Evolutionary conservation across 495 filamentous ascomycete species (phyloP).

Genomic region (Stereocaulon alpinum): DNA sequence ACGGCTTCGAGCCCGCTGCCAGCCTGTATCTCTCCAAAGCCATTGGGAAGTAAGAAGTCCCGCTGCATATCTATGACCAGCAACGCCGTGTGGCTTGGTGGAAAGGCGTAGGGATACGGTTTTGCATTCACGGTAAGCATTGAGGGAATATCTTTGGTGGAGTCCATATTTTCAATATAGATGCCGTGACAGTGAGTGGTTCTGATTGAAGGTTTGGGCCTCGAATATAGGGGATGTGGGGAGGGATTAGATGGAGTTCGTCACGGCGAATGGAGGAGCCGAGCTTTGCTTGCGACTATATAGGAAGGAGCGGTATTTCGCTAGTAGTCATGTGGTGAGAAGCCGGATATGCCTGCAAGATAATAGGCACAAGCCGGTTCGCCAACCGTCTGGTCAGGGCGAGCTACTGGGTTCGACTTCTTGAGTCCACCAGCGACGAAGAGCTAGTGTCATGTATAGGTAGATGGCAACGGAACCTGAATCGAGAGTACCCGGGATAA

Average conservation of each 20-base stretch:
- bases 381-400: too few relatives aligned
- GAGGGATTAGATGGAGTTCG: too few relatives aligned
- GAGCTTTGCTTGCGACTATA: too few relatives aligned
- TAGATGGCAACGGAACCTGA: not conserved
- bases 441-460: not conserved
- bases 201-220: too few relatives aligned
- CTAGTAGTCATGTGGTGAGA: too few relatives aligned
- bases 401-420: too few relatives aligned
- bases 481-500: not conserved
- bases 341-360: too few relatives aligned
- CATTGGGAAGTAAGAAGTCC: slow-evolving; percentile 32
- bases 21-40: slow-evolving; percentile 24
- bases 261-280: too few relatives aligned
- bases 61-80: slow-evolving; percentile 67
- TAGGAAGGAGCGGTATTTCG: too few relatives aligned
- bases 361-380: too few relatives aligned
- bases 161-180: not conserved
- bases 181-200: not conserved
- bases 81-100: slow-evolving; percentile 49
- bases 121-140: slow-evolving; percentile 19
- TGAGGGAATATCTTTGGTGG: not conserved
- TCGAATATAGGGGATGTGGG: too few relatives aligned
- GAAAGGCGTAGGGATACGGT: slow-evolving; percentile 49
- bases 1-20: slow-evolving; percentile 26
- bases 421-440: not conserved